Evolutionary conservation across 192 early-diverging fungal genomes (phyloP).

Genomic region (Mortierella hygrophila): DNA sequence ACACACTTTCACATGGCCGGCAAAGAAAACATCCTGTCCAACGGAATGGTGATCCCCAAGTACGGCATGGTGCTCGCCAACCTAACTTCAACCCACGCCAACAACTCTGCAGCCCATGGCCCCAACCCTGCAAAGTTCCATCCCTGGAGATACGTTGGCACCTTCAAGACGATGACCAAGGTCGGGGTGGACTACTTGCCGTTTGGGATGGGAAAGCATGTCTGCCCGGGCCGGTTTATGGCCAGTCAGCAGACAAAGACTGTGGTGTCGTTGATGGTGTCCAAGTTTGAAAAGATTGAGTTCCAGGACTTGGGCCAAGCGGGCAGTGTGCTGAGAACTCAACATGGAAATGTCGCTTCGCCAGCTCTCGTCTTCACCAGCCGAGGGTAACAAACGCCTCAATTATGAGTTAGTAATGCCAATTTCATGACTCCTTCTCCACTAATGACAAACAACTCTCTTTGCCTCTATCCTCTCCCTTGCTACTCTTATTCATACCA

Average conservation of each 20-base stretch:
- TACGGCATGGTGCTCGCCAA: slow-evolving; percentile 45
- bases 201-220: slow-evolving; percentile 60
- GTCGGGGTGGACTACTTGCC: slow-evolving; percentile 41
- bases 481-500: background rate
- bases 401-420: too few relatives aligned
- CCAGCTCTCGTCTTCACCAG: slow-evolving; percentile 31
- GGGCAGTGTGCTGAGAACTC: slow-evolving; percentile 1
- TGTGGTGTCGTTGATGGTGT: slow-evolving; percentile 4
- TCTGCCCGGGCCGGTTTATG: background rate
- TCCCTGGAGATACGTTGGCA: slow-evolving; percentile 52
- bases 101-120: slow-evolving; percentile 13
- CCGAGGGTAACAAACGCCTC: background rate
- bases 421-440: too few relatives aligned
- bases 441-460: too few relatives aligned
- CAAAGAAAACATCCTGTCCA: slow-evolving; percentile 33
- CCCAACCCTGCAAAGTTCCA: slow-evolving; percentile 41
- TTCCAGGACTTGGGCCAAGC: background rate
- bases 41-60: slow-evolving; percentile 49
- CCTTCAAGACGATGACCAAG: slow-evolving; percentile 43
- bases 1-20: slow-evolving; percentile 33
- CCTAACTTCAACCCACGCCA: slow-evolving; percentile 20
- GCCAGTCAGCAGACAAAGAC: slow-evolving; percentile 13
- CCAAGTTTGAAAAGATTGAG: slow-evolving; percentile 1
- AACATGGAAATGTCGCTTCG: slow-evolving; percentile 11
- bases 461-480: too few relatives aligned